A percentile compares a stretch with the other conserved stretches of the same genome.
Conservation (phyloP, 164 flowering plant genomes). For the Magnolia kwangsiensis region DNA sequence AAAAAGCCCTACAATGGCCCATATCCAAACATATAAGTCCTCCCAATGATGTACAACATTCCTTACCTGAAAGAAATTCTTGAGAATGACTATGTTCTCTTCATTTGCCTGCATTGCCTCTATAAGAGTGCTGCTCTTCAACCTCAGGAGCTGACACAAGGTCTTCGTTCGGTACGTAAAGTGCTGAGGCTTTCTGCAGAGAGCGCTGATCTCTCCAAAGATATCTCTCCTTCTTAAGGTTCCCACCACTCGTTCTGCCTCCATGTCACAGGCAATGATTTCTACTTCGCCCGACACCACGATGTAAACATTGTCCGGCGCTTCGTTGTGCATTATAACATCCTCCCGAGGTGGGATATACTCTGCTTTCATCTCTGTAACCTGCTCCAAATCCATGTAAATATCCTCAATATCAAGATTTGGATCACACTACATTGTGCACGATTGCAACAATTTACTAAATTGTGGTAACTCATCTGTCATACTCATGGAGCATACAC, state of each 20-base stretch:
- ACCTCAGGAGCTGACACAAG: slow-evolving; percentile 67
- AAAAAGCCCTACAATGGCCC: too few species aligned
- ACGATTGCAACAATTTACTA: background rate
- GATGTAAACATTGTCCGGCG: slow-evolving; percentile 76
- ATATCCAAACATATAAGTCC: background rate
- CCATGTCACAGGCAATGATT: slow-evolving; percentile 44
- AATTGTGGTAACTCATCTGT: too few species aligned
- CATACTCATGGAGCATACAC: too few species aligned
- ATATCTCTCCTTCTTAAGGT: slow-evolving; percentile 50
- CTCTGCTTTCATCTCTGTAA: slow-evolving; percentile 83
- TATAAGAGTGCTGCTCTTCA: slow-evolving; percentile 51
- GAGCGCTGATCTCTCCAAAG: slow-evolving; percentile 86
- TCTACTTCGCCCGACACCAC: slow-evolving; percentile 88
- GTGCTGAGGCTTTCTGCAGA: slow-evolving; percentile 66
- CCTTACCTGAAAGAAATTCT: slow-evolving; percentile 73
- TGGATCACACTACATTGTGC: background rate
- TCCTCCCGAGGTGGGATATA: slow-evolving; percentile 91
- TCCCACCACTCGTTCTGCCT: slow-evolving; percentile 54
- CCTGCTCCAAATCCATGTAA: slow-evolving; percentile 34
- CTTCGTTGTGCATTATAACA: slow-evolving; percentile 75
- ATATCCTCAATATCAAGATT: background rate
- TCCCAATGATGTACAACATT: background rate
- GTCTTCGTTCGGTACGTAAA: slow-evolving; percentile 71
- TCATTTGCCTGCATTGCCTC: slow-evolving; percentile 63
- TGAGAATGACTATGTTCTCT: slow-evolving; percentile 50